Evolutionary conservation across 257 asterid species (phyloP).

Genomic region (Thymus mandschuricus): DNA sequence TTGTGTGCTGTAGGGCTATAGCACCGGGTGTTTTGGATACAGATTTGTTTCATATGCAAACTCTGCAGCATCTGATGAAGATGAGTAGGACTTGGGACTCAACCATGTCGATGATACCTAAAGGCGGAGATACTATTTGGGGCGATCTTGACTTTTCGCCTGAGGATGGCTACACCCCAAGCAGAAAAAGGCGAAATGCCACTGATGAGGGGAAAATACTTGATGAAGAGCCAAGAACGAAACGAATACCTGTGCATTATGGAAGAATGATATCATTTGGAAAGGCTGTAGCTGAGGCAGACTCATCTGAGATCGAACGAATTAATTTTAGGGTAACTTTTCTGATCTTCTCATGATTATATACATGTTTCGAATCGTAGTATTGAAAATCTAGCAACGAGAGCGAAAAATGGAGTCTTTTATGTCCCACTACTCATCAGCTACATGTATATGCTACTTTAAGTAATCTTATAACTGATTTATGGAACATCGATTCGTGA

Average conservation of each 20-base stretch:
- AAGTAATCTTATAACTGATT: neutral
- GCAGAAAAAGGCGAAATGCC: conserved; percentile 41
- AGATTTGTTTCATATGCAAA: conserved; percentile 70
- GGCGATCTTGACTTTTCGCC: conserved; percentile 89
- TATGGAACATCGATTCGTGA: neutral
- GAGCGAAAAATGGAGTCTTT: neutral
- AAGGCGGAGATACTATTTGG: conserved; percentile 91
- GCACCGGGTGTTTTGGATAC: conserved; percentile 73
- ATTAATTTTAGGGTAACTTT: conserved; percentile 64
- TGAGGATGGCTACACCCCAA: conserved; percentile 58
- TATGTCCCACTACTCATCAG: no score
- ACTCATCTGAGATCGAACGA: conserved; percentile 61
- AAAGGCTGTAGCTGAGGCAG: conserved; percentile 56
- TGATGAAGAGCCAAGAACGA: conserved; percentile 32
- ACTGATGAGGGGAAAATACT: conserved; percentile 31
- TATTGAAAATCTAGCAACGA: neutral
- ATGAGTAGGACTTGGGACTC: conserved; percentile 97
- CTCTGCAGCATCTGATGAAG: conserved; percentile 83
- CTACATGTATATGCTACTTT: neutral
- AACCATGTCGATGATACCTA: conserved; percentile 93
- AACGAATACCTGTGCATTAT: conserved; percentile 36
- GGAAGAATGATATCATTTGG: conserved; percentile 86
- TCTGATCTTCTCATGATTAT: neutral
- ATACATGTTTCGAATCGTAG: neutral
- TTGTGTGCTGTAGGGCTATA: conserved; percentile 50